Evolutionary conservation across 2,329 filamentous ascomycete genomes (phyloP).

Genomic region (Leptographium radiaticola): DNA sequence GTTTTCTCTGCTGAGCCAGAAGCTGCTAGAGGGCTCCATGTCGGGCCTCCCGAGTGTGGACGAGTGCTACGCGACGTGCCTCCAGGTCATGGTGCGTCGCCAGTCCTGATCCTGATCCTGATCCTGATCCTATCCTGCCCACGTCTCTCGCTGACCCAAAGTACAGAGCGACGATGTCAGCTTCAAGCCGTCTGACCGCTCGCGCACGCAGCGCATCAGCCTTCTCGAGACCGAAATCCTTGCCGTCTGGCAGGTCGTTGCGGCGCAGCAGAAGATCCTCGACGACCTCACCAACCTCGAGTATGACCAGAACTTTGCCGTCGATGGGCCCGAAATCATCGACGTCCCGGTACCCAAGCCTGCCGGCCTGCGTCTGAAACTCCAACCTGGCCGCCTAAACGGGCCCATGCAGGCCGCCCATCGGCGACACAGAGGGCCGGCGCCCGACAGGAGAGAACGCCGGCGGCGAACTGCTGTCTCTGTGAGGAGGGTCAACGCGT

Average conservation of each 20-base stretch:
- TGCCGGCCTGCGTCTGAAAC: too few species aligned
- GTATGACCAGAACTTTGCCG: background rate
- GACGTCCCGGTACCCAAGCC: too few species aligned
- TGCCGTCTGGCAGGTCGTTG: background rate
- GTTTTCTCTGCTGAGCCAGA: constrained; percentile 24
- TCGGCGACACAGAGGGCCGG: too few species aligned
- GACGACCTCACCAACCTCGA: background rate
- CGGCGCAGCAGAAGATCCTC: background rate
- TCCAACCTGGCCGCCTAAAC: too few species aligned
- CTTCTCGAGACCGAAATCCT: constrained; percentile 27
- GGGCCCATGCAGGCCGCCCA: too few species aligned
- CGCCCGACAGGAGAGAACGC: too few species aligned
- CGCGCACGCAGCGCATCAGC: constrained; percentile 26
- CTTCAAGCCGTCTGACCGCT: constrained; percentile 25
- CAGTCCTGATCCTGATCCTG: too few species aligned
- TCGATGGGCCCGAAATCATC: background rate
- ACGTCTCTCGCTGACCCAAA: background rate
- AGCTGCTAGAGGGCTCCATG: constrained; percentile 25
- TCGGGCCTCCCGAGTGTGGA: constrained; percentile 24
- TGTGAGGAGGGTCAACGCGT: too few species aligned
- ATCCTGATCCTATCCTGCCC: too few species aligned
- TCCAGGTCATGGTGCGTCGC: constrained; percentile 23
- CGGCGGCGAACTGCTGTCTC: too few species aligned
- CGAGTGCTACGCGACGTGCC: constrained; percentile 28
- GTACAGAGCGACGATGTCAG: constrained; percentile 22